Base-by-base conservation (phyloP, 164 flowering plant genomes). In the Berberis vulgaris region DNA sequence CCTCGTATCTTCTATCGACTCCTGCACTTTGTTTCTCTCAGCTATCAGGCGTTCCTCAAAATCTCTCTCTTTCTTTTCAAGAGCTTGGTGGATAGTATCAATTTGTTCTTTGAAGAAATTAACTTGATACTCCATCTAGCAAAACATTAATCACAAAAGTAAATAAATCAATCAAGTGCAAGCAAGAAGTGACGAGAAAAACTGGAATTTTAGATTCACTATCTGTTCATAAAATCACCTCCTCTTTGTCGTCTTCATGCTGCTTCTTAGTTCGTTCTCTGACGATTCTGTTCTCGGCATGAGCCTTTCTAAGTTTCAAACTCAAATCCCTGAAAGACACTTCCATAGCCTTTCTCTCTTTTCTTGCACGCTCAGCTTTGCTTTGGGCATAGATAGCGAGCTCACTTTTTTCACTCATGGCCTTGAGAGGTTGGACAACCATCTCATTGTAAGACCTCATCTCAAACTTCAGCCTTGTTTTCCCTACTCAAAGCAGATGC, bases 321-420 rank as follows among this genome's bases (percentile, higher is more conserved):
- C 26, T 26, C 26, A 26, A 26, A 26, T 26, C 26, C 26, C 26
- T 26, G 26, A 26, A 26, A 26, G 26, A 26, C 26, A 26, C 26
- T 26, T 26, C 26, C 26, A 26, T 26, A 26, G 26, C 26, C 26
- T 26, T 26, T 26, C 26, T 26, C 26, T 26, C 26, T 26, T 26
- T 26, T 26, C 26, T 26, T 26, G 26, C 26, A 26, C 26, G 26
- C 26, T 26, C 26, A 26, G 26, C 26, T 26, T 26, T 26, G 26
- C 26, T 26, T 26, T 26, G 26, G 26, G 26, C 26, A 26, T 26
- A 26, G 26, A 26, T 26, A 26, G 26, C 26, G 26, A 78, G 84
- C 57, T 94, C 90, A 70, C 86, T 91, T 45, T 91, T 96, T 76
- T 91, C 97, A 39, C 77, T 78, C 93, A 91, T 87, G 65, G 86